Evolutionary conservation across 1,284 basidiomycete species (phyloP).

Genomic region (Polyporus tsugae): DNA sequence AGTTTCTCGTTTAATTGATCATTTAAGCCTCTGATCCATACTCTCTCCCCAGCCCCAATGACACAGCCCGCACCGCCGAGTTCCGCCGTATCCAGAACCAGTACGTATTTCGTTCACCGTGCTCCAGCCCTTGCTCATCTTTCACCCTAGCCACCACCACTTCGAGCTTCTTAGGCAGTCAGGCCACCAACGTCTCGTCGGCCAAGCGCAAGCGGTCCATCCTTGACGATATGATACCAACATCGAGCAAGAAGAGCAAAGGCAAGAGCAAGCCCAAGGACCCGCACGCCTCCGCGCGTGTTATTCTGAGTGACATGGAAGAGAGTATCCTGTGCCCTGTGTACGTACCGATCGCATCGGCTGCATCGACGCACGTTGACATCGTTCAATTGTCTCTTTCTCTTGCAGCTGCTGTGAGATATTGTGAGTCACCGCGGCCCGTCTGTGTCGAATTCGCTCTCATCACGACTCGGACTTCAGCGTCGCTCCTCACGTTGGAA

Average conservation of each 20-base stretch:
- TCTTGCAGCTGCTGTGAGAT: conserved; percentile 43
- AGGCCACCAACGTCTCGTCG: not conserved
- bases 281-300: conserved; percentile 29
- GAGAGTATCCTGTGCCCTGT: conserved; percentile 46
- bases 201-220: conserved; percentile 23
- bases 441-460: not conserved
- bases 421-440: conserved; percentile 36
- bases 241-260: conserved; percentile 25
- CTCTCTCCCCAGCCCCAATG: not conserved
- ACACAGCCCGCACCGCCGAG: conserved; percentile 4
- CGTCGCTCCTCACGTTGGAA: conserved; percentile 39
- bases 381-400: not conserved
- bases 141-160: not conserved
- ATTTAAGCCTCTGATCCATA: not conserved
- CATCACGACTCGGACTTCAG: conserved; percentile 25
- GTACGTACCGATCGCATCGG: conserved; percentile 34
- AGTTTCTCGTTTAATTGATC: not conserved
- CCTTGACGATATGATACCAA: not conserved
- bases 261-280: conserved; percentile 31
- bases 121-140: not conserved
- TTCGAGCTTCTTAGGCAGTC: not conserved
- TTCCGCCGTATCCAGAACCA: not conserved
- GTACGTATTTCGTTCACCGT: not conserved
- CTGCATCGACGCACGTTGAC: not conserved
- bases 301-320: conserved; percentile 38